These are phyloP conservation scores for Penicillium sp. DNA, from an alignment of 2,329 filamentous ascomycete genomes.

Conservation along the genomic window DNA sequence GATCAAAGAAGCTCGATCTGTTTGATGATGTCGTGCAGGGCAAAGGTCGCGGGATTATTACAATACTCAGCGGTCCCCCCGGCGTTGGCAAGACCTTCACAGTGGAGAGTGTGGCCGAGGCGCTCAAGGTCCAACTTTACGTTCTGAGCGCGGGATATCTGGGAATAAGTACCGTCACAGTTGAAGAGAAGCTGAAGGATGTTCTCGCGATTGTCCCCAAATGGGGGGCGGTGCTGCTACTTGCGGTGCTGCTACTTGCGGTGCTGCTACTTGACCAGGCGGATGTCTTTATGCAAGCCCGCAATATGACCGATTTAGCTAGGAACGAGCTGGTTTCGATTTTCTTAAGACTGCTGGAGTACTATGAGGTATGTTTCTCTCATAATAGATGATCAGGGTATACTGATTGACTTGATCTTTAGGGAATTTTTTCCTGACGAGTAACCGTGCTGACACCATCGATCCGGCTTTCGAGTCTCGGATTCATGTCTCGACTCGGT, in stretches of 20 bases:
- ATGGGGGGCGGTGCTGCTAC: too few species aligned
- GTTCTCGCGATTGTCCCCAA: not conserved
- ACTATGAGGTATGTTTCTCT: not conserved
- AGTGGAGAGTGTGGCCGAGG: not conserved
- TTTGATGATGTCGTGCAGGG: conserved; percentile 57
- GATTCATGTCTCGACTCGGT: conserved; percentile 56
- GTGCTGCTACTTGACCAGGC: not conserved
- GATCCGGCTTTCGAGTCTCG: conserved; percentile 55
- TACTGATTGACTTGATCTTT: not conserved
- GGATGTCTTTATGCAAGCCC: conserved; percentile 10
- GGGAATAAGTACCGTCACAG: not conserved
- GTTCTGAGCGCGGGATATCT: not conserved
- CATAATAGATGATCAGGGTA: too few species aligned
- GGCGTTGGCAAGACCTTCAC: not conserved
- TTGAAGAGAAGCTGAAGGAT: not conserved
- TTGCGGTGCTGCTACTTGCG: too few species aligned
- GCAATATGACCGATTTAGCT: not conserved
- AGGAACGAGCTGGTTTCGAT: not conserved
- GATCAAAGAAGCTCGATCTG: conserved; percentile 38
- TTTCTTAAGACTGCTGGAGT: not conserved
- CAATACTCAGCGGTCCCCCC: conserved; percentile 26
- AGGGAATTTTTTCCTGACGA: conserved; percentile 50
- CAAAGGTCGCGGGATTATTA: conserved; percentile 54
- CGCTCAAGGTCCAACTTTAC: not conserved
- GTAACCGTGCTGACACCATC: conserved; percentile 52